Evolutionary conservation across 179 eudicot genomes (phyloP).

Genomic region (Carnegiea gigantea): DNA sequence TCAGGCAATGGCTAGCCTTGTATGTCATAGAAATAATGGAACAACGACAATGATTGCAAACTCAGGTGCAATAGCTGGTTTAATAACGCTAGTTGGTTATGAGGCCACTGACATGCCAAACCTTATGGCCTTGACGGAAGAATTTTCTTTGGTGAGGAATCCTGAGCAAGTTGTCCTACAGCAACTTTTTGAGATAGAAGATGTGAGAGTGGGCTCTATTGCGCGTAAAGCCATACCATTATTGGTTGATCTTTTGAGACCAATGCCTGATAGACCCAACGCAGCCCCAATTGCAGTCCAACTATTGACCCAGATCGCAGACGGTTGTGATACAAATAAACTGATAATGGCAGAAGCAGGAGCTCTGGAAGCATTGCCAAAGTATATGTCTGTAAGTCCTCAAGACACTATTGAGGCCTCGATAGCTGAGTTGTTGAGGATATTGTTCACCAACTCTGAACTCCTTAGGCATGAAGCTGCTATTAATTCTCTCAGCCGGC

Average conservation of each 20-base stretch:
- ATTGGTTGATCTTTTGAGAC: constrained; percentile 64
- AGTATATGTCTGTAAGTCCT: constrained; percentile 68
- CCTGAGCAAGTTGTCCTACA: constrained; percentile 65
- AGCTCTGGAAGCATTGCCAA: constrained; percentile 63
- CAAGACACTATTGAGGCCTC: constrained; percentile 62
- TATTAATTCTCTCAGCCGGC: constrained; percentile 48
- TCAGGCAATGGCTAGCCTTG: constrained; percentile 79
- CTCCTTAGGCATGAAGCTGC: constrained; percentile 59
- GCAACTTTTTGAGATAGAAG: constrained; percentile 57
- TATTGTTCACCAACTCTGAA: constrained; percentile 56
- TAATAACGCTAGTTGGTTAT: constrained; percentile 50
- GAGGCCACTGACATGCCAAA: constrained; percentile 59
- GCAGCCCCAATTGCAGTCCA: constrained; percentile 56
- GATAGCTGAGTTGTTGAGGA: constrained; percentile 54
- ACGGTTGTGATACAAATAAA: constrained; percentile 62
- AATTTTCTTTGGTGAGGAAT: constrained; percentile 48
- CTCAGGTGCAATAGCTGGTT: constrained; percentile 59
- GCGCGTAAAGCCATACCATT: constrained; percentile 64
- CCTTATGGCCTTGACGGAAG: constrained; percentile 55
- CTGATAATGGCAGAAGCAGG: constrained; percentile 74
- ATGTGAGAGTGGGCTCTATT: constrained; percentile 55
- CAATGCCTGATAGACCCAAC: constrained; percentile 71
- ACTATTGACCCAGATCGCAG: constrained; percentile 56
- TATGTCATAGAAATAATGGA: constrained; percentile 47
- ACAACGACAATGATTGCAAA: constrained; percentile 57